Evolutionary conservation across 257 asterid species (phyloP).

Genomic region (Solanum lycopersicoides): DNA sequence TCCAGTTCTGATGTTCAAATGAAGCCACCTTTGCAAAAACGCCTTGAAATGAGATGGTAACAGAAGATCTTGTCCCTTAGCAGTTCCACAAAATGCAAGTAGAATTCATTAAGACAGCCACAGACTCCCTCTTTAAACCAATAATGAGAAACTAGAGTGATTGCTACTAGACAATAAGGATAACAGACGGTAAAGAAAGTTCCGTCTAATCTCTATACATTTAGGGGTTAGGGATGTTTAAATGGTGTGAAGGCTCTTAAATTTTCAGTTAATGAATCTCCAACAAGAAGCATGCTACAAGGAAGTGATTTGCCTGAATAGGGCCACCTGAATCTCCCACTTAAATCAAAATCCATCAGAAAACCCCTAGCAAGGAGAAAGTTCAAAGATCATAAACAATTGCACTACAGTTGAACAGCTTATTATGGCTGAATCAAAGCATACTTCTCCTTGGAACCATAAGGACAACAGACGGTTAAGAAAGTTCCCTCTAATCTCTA

Average conservation of each 20-base stretch:
- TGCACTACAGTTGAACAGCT: constrained; percentile 23
- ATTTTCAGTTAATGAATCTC: constrained; percentile 34
- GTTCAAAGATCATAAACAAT: constrained; percentile 28
- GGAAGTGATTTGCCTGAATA: constrained; percentile 2
- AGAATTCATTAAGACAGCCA: constrained; percentile 17
- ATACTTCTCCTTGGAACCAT: constrained; percentile 37
- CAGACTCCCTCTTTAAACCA: constrained; percentile 41
- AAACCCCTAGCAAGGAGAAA: constrained; percentile 18
- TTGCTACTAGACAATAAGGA: constrained; percentile 24
- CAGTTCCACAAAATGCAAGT: constrained; percentile 19
- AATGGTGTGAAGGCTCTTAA: constrained; percentile 23
- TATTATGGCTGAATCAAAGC: constrained; percentile 19
- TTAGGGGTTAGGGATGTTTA: constrained; percentile 12
- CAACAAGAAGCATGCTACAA: constrained; percentile 24
- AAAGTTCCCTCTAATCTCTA: constrained; percentile 15
- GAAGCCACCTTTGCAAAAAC: constrained; percentile 50
- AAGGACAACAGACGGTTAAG: constrained; percentile 16
- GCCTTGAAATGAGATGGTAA: constrained; percentile 44
- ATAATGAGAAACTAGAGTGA: constrained; percentile 24
- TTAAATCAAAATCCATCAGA: constrained; percentile 32
- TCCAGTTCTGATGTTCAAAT: constrained; percentile 56
- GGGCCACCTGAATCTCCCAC: constrained; percentile 26
- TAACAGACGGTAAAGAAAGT: constrained; percentile 12
- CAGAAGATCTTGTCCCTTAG: constrained; percentile 30
- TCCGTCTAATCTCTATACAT: constrained; percentile 15